Conservation (phyloP, 305 asterid species). For the Andrographis paniculata region DNA sequence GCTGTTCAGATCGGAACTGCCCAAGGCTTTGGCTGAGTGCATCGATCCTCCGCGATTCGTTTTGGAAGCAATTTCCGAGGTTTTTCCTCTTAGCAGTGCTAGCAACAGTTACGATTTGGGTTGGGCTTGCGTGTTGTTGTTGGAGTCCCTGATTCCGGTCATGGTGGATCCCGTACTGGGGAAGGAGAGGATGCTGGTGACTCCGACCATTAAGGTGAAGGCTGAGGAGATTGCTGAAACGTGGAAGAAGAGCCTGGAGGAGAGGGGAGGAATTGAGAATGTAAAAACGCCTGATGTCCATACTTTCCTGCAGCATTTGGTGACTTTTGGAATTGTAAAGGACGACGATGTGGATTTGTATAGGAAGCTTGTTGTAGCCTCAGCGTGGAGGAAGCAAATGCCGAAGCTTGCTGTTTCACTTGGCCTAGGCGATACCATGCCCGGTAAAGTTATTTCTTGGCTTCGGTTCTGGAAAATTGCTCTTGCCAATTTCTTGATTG, state of each 20-base stretch:
- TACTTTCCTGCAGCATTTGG: conserved; percentile 96
- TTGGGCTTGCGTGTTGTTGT: conserved; percentile 93
- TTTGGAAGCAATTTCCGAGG: conserved; percentile 86
- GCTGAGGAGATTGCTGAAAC: conserved; percentile 82
- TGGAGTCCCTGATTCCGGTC: conserved; percentile 89
- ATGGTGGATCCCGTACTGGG: conserved; percentile 89
- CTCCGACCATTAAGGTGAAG: conserved; percentile 66
- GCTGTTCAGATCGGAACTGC: conserved; percentile 42
- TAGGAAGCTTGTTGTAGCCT: conserved; percentile 92
- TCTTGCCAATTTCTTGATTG: background rate
- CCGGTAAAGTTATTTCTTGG: conserved; percentile 44
- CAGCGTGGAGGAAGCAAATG: conserved; percentile 99
- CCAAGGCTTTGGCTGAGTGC: conserved; percentile 61
- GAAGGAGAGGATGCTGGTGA: conserved; percentile 85
- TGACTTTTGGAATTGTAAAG: conserved; percentile 87
- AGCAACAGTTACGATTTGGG: conserved; percentile 62
- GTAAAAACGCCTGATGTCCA: conserved; percentile 95
- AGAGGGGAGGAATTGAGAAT: conserved; percentile 92
- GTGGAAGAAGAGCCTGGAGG: conserved; percentile 98
- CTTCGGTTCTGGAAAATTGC: background rate
- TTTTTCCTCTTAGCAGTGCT: conserved; percentile 47
- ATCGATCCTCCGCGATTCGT: conserved; percentile 94
- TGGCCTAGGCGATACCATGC: conserved; percentile 86
- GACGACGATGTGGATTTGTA: conserved; percentile 76
- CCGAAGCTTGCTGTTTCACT: conserved; percentile 92